A percentile compares a stretch with the other conserved stretches of the same genome.
Conservation (phyloP, 2,329 filamentous ascomycete genomes). For the Talaromyces sp. region DNA sequence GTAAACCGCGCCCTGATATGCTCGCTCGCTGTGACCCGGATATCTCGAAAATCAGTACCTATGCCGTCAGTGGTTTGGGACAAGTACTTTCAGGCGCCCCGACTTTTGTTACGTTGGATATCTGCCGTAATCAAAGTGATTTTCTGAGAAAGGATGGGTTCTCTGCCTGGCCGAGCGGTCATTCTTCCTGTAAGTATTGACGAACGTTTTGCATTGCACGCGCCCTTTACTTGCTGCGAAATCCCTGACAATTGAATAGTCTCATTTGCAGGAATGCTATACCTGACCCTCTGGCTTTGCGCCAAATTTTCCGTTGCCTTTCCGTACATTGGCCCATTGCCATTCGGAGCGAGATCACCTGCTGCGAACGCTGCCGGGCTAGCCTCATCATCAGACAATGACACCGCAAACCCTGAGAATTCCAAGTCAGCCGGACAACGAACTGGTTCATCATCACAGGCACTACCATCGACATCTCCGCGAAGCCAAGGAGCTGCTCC, state of each 20-base stretch:
- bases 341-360: conserved; percentile 20
- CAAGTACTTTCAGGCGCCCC: conserved; percentile 51
- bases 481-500: conserved; percentile 76
- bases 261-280: conserved; percentile 74
- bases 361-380: conserved; percentile 1
- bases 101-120: conserved; percentile 67
- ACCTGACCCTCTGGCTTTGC: conserved; percentile 81
- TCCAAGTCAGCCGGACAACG: background rate
- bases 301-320: conserved; percentile 48
- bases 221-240: background rate
- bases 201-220: background rate
- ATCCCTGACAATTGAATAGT: conserved; percentile 34
- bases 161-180: conserved; percentile 75
- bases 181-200: conserved; percentile 57
- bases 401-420: background rate
- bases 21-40: conserved; percentile 73
- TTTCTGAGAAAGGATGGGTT: conserved; percentile 70
- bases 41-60: conserved; percentile 54
- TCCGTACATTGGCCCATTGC: conserved; percentile 35
- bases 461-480: conserved; percentile 42
- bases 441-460: background rate
- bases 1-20: conserved; percentile 61
- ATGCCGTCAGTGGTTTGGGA: conserved; percentile 60
- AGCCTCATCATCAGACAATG: background rate
- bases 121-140: conserved; percentile 65